Base-by-base conservation (phyloP, 805 yeast genomes). In the Saturnispora besseyi region DNA sequence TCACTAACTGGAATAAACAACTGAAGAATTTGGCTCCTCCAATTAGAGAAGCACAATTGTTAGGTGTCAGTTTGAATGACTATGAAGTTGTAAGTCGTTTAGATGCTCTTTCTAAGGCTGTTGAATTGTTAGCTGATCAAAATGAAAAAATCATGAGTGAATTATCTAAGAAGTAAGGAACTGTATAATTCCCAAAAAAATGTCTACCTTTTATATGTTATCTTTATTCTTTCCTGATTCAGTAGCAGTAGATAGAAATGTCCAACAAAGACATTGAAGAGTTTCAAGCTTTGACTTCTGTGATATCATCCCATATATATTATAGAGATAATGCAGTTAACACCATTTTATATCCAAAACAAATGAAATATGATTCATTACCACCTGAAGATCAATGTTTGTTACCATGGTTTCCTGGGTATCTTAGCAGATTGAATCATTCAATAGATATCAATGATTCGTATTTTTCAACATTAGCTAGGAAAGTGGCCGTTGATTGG, bases 61-160 rank as follows among this genome's bases (percentile, higher is more conserved):
- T 66, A 6, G 84, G 87, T 37, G 68, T 82, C 47, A 76, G 79
- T 42, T 79, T 87, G 86, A 87, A 83, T 58, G 67, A 73, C 41
- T 82, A 72, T 57, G 78, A 73, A 49, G 56, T 84, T 18, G 76
- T 78, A 60, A 59, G 66, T 28, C 78, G 78, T 59, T 62, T 82
- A 36, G 82, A 78, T 48, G 63, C 66, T 38, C 63, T 77, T 51
- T 67, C 75, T 2, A 52, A 49, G 2, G 57, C 75, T 29, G 74
- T 78, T 24, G 68, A 68, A 37, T 50, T 56, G 1, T 67, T 75
- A 5, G 62, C 75, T 21, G 54, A 53, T 10, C 59, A 62, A 47
- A 60, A 59, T 45, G 51, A 59, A 21, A 57, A 61, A 38, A 37
- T 62, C 12, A 5, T 41, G 33, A 13, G 6, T 5, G 41, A 44